Percentiles rank a stretch among this genome's conserved stretches.
Conservation (phyloP, 2,329 filamentous ascomycete genomes). For the Endothia cerciana region DNA sequence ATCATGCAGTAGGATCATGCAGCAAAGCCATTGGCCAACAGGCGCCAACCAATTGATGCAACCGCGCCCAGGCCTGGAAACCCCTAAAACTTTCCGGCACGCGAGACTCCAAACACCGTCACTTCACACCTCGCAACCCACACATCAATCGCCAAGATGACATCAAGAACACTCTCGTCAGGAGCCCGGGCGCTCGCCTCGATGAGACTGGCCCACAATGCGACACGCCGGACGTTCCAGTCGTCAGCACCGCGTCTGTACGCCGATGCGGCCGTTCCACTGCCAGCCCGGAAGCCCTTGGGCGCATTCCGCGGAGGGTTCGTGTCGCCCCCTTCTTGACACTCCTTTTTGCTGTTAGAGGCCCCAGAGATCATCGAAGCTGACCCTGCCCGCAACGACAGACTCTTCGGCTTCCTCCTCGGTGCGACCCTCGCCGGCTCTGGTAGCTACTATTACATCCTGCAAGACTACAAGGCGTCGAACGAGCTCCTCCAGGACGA, state of each 20-base stretch:
- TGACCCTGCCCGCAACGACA: slow-evolving; percentile 42
- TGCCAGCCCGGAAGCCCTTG: slow-evolving; percentile 61
- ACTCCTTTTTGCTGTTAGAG: no score
- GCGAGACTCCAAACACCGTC: slow-evolving; percentile 1
- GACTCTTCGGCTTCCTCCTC: slow-evolving; percentile 88
- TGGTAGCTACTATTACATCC: slow-evolving; percentile 87
- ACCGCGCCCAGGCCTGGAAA: slow-evolving; percentile 5
- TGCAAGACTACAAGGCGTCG: slow-evolving; percentile 90
- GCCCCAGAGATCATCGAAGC: background rate
- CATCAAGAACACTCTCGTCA: slow-evolving; percentile 49
- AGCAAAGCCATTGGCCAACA: slow-evolving; percentile 21
- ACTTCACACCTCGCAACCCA: slow-evolving; percentile 16
- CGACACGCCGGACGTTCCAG: slow-evolving; percentile 51
- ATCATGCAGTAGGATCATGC: background rate
- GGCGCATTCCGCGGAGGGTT: slow-evolving; percentile 66
- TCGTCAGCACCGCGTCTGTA: slow-evolving; percentile 50
- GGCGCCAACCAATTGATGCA: slow-evolving; percentile 10
- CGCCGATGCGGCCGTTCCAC: slow-evolving; percentile 46
- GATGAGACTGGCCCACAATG: slow-evolving; percentile 36
- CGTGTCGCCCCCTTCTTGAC: slow-evolving; percentile 36
- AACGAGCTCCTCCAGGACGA: slow-evolving; percentile 95
- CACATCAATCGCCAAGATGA: slow-evolving; percentile 44
- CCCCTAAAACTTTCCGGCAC: slow-evolving; percentile 6
- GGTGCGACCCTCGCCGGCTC: slow-evolving; percentile 79
- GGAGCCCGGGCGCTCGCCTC: slow-evolving; percentile 43